Percentiles rank a stretch among this genome's conserved stretches.
These are phyloP conservation scores for Naematelia aurantialba DNA, from an alignment of 768 basidiomycete species.

Conservation along the genomic window DNA sequence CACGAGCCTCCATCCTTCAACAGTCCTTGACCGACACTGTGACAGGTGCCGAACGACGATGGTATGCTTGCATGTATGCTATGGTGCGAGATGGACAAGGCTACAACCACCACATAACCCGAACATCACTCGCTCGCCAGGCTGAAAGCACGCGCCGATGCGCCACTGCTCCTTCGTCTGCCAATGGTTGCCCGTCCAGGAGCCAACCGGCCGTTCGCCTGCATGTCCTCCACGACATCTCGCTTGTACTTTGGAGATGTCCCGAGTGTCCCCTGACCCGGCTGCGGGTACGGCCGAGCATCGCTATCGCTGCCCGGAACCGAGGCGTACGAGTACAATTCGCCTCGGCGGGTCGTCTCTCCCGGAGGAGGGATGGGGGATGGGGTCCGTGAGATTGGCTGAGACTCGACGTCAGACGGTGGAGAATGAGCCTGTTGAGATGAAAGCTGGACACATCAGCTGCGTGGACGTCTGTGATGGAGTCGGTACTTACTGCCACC, in stretches of 20 bases:
- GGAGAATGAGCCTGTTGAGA: not conserved
- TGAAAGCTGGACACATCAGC: not conserved
- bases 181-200: not conserved
- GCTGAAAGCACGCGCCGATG: not conserved
- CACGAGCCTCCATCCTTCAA: no score
- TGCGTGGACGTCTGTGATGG: not conserved
- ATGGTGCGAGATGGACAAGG: no score
- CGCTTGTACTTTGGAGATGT: not conserved
- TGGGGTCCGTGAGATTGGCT: slow-evolving; percentile 27
- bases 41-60: no score
- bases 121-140: not conserved
- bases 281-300: not conserved
- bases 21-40: no score
- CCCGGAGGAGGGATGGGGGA: slow-evolving; percentile 24
- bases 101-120: no score
- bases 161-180: not conserved
- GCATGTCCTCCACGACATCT: not conserved
- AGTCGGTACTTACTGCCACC: slow-evolving; percentile 57
- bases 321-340: slow-evolving; percentile 13
- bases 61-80: not conserved
- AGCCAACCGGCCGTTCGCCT: not conserved
- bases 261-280: not conserved
- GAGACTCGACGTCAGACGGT: slow-evolving; percentile 15
- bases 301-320: not conserved
- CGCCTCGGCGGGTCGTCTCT: slow-evolving; percentile 11